Conservation (phyloP, 371 early-diverging fungal genomes). For the Blastocladiella emersonii region DNA sequence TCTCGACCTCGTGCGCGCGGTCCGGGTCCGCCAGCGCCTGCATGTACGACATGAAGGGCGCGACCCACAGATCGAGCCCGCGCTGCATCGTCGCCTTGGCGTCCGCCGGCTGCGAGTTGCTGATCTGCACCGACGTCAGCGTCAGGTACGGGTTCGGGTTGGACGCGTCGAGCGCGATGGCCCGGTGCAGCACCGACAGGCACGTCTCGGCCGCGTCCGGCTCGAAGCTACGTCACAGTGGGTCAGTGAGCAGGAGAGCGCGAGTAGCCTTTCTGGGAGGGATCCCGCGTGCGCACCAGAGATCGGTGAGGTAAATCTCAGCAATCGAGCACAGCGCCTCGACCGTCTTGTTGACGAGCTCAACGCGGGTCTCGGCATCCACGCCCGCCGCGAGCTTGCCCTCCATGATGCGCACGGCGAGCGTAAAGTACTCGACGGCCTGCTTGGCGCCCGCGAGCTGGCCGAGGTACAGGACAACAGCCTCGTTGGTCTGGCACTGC, state of each 20-base stretch:
- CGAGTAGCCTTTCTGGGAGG: background rate
- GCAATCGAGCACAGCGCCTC: conserved; percentile 82
- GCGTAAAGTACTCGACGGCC: conserved; percentile 48
- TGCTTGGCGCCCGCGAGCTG: conserved; percentile 4
- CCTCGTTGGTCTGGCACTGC: background rate
- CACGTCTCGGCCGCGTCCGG: conserved; percentile 75
- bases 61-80: conserved; percentile 60
- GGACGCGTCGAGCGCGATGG: conserved; percentile 46
- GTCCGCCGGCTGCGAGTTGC: conserved; percentile 67
- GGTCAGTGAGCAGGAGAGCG: background rate
- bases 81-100: conserved; percentile 52
- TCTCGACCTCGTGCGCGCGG: conserved; percentile 17
- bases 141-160: conserved; percentile 79
- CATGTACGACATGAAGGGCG: conserved; percentile 13
- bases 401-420: conserved; percentile 20
- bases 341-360: conserved; percentile 50
- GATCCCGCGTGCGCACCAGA: conserved; percentile 47
- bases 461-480: background rate
- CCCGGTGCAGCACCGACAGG: conserved; percentile 53
- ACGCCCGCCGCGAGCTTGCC: conserved; percentile 19
- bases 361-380: conserved; percentile 12
- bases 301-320: conserved; percentile 92
- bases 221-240: conserved; percentile 47
- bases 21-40: conserved; percentile 23
- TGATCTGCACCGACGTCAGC: conserved; percentile 76